phyloP scores from a whole-genome alignment of 2,329 filamentous ascomycete genomes.

The Cercospora nicotianae region DNA sequence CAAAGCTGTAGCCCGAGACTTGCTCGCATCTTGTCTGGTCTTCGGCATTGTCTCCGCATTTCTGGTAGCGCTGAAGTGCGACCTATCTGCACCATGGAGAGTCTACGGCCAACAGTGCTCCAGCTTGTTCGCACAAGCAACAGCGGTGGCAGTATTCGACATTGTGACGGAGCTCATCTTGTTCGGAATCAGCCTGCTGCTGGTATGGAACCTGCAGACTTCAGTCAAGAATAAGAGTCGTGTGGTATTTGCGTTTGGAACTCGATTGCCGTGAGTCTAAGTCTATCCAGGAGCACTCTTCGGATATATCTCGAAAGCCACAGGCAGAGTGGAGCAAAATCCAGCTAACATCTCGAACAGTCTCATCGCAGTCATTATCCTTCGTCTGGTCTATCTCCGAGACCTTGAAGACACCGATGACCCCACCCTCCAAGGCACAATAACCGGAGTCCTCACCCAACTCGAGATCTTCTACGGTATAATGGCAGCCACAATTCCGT shows the following conservation, averaged over 20 bases:
- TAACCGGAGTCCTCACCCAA: constrained; percentile 43
- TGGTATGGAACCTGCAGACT: constrained; percentile 45
- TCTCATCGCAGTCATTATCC: constrained; percentile 42
- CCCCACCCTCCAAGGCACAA: constrained; percentile 41
- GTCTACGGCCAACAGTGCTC: constrained; percentile 26
- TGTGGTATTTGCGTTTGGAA: constrained; percentile 45
- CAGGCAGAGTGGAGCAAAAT: too few relatives aligned
- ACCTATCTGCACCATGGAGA: constrained; percentile 42
- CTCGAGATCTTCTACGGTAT: constrained; percentile 46
- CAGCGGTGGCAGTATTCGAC: constrained; percentile 43
- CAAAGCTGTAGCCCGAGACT: constrained; percentile 39
- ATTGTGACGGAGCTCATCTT: constrained; percentile 44
- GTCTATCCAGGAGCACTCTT: neutral
- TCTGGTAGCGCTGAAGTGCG: constrained; percentile 45
- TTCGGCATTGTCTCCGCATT: constrained; percentile 46
- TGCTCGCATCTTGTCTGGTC: constrained; percentile 41
- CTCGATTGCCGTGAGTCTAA: constrained; percentile 43
- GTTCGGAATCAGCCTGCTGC: constrained; percentile 40
- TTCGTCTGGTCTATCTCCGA: constrained; percentile 44
- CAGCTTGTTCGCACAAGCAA: constrained; percentile 39
- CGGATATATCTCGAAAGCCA: neutral
- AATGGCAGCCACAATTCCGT: constrained; percentile 46
- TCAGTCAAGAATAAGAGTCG: constrained; percentile 41
- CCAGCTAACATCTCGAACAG: constrained; percentile 29
- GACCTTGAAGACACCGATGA: constrained; percentile 38